Base-by-base conservation (phyloP, 2,329 filamentous ascomycete species). In the Sphaerulina vaccinii region DNA sequence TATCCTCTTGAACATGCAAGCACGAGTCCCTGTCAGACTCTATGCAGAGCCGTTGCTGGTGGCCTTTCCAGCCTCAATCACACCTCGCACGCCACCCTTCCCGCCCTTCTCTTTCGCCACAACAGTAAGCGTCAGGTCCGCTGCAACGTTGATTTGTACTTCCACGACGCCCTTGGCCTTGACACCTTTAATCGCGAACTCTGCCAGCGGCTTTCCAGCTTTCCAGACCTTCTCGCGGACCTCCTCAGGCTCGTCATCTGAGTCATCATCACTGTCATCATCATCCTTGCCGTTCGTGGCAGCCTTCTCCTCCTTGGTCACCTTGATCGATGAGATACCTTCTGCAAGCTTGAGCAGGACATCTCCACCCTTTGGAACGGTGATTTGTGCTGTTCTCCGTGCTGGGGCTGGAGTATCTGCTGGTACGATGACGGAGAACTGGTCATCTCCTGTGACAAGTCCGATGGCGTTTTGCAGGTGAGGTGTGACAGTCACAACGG, bases 111-210 rank as follows among this genome's bases (percentile, higher is more conserved):
- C 90, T 59, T 92, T 81, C 51, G 86, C 85, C 36, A 91, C 88
- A 61, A 96, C 79, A 43, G 87, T 89, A 56, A 96, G 80, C 60
- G 79, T 79, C 51, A 96, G 76, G 69, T 97, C 90, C 21, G 83
- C 85, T 49, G 80, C 82, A 59, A 97, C 86, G 71, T 92, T 95
- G 66, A 97, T 82, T 69, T 90, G 95, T 49, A 97, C 85, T 79
- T 99, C 93, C 60, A 99, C 84, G 79, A 96, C 96, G 65, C 83
- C 82, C 53, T 84, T 87, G 76, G 92, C 90, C 83, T 92, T 92
- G 62, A 95, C 82, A 54, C 80, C 88, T 71, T 82, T 87, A 69
- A 99, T 75, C 24, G 86, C 87, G 9, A 89, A 86, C 77, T 99
- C 93, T 55, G 90, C 91, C 54, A 99, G 82, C 23, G 85, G 78